These are phyloP conservation scores for Globisporangium barbulae DNA, from an alignment of 352 stramenopile species.

Conservation along the genomic window DNA sequence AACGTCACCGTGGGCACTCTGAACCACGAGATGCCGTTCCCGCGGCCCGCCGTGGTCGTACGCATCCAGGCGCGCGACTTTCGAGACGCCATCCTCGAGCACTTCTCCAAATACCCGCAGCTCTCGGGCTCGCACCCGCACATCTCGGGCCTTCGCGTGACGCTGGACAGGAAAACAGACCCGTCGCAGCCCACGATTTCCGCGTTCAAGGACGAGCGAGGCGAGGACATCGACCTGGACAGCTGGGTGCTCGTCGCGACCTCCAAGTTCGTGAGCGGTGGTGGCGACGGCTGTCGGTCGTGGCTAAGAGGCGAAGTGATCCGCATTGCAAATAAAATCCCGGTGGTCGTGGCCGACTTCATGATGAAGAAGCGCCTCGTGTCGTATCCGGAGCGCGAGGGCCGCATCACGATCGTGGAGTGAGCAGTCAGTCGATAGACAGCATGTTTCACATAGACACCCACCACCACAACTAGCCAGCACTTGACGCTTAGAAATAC, in stretches of 20 bases:
- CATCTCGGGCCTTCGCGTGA: slow-evolving; percentile 60
- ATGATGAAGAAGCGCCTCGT: slow-evolving; percentile 71
- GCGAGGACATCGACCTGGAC: slow-evolving; percentile 50
- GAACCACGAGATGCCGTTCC: slow-evolving; percentile 88
- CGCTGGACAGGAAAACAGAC: slow-evolving; percentile 19
- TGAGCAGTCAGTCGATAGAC: slow-evolving; percentile 18
- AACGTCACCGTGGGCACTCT: slow-evolving; percentile 69
- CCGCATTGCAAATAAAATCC: slow-evolving; percentile 43
- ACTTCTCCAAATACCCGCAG: slow-evolving; percentile 73
- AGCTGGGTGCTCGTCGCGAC: slow-evolving; percentile 62
- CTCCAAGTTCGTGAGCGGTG: slow-evolving; percentile 75
- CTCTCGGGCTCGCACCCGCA: slow-evolving; percentile 79
- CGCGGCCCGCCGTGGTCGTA: slow-evolving; percentile 56
- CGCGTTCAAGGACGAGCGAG: slow-evolving; percentile 42
- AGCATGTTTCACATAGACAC: not conserved
- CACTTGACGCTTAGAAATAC: no score
- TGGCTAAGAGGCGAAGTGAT: slow-evolving; percentile 67
- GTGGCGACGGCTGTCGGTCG: slow-evolving; percentile 70
- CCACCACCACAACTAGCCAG: not conserved
- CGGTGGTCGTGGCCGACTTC: slow-evolving; percentile 45
- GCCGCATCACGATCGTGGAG: slow-evolving; percentile 64
- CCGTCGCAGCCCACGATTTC: slow-evolving; percentile 25
- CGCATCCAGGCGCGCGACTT: slow-evolving; percentile 63
- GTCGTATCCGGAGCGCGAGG: slow-evolving; percentile 52
- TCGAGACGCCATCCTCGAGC: slow-evolving; percentile 68